A percentile compares a stretch with the other conserved stretches of the same genome.
Conservation (phyloP, 2,329 filamentous ascomycete species). For the Cryphonectria japonica region DNA sequence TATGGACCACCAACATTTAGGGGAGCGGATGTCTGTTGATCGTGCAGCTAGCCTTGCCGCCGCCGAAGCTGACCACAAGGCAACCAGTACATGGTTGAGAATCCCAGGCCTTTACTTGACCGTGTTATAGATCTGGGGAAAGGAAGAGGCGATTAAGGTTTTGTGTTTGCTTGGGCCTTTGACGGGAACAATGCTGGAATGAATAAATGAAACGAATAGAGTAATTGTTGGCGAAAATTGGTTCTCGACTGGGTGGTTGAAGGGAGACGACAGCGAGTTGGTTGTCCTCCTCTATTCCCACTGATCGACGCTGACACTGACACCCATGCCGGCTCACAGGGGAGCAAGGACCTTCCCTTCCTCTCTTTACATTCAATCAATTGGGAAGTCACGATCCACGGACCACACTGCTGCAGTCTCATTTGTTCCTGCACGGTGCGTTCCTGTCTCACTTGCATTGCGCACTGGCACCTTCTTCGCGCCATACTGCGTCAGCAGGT, state of each 20-base stretch:
- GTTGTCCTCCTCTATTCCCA: not conserved
- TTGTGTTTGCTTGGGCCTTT: not conserved
- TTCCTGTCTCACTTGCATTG: not conserved
- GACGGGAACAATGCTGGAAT: not conserved
- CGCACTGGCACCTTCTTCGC: not conserved
- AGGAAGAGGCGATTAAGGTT: not conserved
- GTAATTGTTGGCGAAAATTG: not conserved
- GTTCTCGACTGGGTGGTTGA: not conserved
- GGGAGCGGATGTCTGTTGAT: not conserved
- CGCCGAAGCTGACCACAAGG: not conserved
- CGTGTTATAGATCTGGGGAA: conserved; percentile 12
- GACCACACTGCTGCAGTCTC: not conserved
- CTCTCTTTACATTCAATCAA: not conserved
- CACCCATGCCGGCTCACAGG: not conserved
- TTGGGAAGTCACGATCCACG: not conserved
- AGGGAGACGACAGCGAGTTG: not conserved
- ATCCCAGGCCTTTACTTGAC: conserved; percentile 1
- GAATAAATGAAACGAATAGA: not conserved
- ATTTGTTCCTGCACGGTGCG: not conserved
- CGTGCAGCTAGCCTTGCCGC: not conserved
- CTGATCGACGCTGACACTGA: not conserved
- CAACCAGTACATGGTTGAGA: not conserved
- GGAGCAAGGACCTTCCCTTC: not conserved
- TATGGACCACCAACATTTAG: not conserved
- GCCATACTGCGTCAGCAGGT: conserved; percentile 8